Evolutionary conservation across 2,329 filamentous ascomycete species (phyloP).

Genomic region (Botryotinia globosa): DNA sequence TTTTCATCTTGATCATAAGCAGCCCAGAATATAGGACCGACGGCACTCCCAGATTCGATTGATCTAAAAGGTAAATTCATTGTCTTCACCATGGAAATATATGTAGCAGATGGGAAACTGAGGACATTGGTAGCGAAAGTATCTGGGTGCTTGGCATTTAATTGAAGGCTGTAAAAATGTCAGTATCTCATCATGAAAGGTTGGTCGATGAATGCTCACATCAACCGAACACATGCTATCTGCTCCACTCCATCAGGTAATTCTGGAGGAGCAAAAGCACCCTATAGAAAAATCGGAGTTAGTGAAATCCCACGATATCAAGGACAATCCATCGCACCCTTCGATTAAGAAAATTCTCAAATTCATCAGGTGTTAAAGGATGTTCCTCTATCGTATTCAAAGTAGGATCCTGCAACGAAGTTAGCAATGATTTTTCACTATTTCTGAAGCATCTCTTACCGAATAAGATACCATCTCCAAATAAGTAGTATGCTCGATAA

Average conservation of each 20-base stretch:
- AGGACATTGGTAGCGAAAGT: slow-evolving; percentile 57
- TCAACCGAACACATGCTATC: slow-evolving; percentile 27
- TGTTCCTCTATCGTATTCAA: slow-evolving; percentile 37
- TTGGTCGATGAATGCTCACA: slow-evolving; percentile 23
- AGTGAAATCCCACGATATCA: slow-evolving; percentile 20
- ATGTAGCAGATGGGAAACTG: slow-evolving; percentile 50
- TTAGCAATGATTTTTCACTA: background rate
- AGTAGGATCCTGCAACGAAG: slow-evolving; percentile 30
- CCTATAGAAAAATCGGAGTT: slow-evolving; percentile 26
- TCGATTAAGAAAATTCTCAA: slow-evolving; percentile 38
- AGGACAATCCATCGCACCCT: slow-evolving; percentile 25
- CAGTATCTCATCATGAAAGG: background rate
- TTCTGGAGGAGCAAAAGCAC: slow-evolving; percentile 33
- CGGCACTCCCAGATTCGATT: slow-evolving; percentile 57
- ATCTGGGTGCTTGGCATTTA: slow-evolving; percentile 51
- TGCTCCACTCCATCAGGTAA: slow-evolving; percentile 31
- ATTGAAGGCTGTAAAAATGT: slow-evolving; percentile 27
- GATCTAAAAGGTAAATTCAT: slow-evolving; percentile 54
- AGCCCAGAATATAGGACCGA: slow-evolving; percentile 63
- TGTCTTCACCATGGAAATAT: slow-evolving; percentile 54
- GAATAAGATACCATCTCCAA: slow-evolving; percentile 39
- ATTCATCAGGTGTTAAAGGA: slow-evolving; percentile 36
- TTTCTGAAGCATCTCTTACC: slow-evolving; percentile 24
- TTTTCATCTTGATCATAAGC: slow-evolving; percentile 54
- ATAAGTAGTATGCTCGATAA: slow-evolving; percentile 35